Percentiles rank a stretch among this genome's conserved stretches.
phyloP scores from a whole-genome alignment of 176 grass and related monocot species.

The Cymbopogon citratus region DNA sequence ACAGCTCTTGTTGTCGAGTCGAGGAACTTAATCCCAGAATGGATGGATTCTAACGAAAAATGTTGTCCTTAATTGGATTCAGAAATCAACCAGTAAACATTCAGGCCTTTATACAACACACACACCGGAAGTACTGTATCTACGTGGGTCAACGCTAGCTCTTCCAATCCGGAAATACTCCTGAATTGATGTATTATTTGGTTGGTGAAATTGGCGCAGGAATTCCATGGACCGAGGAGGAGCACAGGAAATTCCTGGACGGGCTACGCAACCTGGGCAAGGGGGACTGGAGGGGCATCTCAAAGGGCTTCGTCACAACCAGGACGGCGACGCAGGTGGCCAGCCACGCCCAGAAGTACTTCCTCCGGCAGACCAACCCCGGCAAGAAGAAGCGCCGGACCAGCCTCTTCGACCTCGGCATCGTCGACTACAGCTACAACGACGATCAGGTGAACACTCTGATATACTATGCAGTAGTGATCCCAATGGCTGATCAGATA shows the following conservation, averaged over 20 bases:
- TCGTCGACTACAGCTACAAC: neutral
- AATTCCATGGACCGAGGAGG: conserved; percentile 93
- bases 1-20: too few relatives aligned
- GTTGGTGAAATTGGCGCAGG: conserved; percentile 27
- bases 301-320: conserved; percentile 76
- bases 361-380: conserved; percentile 75
- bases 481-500: neutral
- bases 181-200: neutral
- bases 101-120: neutral
- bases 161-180: neutral
- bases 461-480: neutral
- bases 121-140: neutral
- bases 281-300: conserved; percentile 93
- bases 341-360: conserved; percentile 97
- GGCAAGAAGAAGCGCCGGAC: conserved; percentile 84
- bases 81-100: neutral
- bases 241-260: conserved; percentile 80
- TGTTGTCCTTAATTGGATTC: neutral
- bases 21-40: neutral
- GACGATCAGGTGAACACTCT: neutral
- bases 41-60: neutral
- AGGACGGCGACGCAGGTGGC: conserved; percentile 93
- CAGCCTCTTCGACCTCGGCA: conserved; percentile 82
- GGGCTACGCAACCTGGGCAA: conserved; percentile 76
- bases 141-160: neutral